Base-by-base conservation (phyloP, 2,329 filamentous ascomycete species). In the Rhinocladiella mackenziei region DNA sequence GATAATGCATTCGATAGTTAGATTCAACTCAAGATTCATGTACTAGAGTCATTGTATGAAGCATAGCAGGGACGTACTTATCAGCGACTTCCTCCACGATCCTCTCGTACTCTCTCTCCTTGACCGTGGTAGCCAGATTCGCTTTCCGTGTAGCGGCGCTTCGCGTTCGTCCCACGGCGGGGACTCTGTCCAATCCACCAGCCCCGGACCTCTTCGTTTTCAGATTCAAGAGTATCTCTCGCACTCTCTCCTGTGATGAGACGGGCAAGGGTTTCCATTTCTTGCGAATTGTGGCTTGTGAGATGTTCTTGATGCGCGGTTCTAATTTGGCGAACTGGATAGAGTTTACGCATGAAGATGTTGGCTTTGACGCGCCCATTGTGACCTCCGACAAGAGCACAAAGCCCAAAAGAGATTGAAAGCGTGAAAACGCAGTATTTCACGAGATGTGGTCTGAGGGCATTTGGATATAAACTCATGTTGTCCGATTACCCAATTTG, bases 191-290 rank as follows among this genome's bases (percentile, higher is more conserved):
- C 5, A 25, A 35, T 6, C 31, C 28, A 5, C 46, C 36, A 5
- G 25, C 46, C 14, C 49, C 46, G 29, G 38, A 39, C 4, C 50
- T 33, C 32, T 46, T 48, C 17, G 67, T 59, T 44, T 70, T 67
- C 8, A 70, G 53, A 9, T 64, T 58, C 19, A 60, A 60, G 35
- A 71, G 67, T 50, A 71, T 61, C 28, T 65, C 65, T 25, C 62
- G 60, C 33, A 71, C 59, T 39, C 65, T 68, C 28, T 66, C 66
- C 52, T 70, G 68, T 3, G 62, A 62, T 2, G 65, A 58, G 20
- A 67, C 65, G 1, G 68, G 64, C 2, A 71, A 60, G 4, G 68
- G 66, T 9, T 63, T 61, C 68, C 68, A 71, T 63, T 70, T 70
- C 28, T 65, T 62, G 38, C 68, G 68, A 55, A 71, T 68, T 6